Evolutionary conservation across 495 filamentous ascomycete genomes (phyloP).

Genomic region (Ramalina peruviana): DNA sequence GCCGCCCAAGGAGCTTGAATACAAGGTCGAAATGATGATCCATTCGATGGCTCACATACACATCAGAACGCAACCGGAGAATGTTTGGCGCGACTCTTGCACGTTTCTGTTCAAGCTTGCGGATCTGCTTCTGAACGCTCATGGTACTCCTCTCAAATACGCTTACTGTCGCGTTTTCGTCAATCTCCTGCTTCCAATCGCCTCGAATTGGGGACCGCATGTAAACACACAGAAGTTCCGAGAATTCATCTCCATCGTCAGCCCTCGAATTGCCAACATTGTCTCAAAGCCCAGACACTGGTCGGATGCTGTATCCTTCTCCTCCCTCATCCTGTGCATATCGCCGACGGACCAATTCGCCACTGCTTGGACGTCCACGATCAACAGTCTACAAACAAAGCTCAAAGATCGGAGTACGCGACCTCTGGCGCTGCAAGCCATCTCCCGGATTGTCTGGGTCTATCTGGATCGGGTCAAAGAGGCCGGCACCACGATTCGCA

Average conservation of each 20-base stretch:
- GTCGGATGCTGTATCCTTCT: slow-evolving; percentile 72
- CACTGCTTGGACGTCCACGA: slow-evolving; percentile 69
- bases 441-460: slow-evolving; percentile 89
- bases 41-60: slow-evolving; percentile 82
- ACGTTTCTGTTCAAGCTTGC: slow-evolving; percentile 72
- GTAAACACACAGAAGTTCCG: slow-evolving; percentile 71
- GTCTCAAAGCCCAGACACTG: slow-evolving; percentile 85
- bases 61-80: slow-evolving; percentile 51
- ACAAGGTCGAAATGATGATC: slow-evolving; percentile 68
- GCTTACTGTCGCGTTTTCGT: slow-evolving; percentile 87
- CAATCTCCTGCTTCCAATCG: slow-evolving; percentile 76
- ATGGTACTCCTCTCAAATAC: slow-evolving; percentile 78
- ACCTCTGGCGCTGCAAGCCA: slow-evolving; percentile 71
- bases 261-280: slow-evolving; percentile 63
- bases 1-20: slow-evolving; percentile 51
- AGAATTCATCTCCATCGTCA: slow-evolving; percentile 63
- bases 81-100: slow-evolving; percentile 74
- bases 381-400: slow-evolving; percentile 58
- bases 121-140: slow-evolving; percentile 66
- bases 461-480: slow-evolving; percentile 83
- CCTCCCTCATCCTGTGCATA: slow-evolving; percentile 72
- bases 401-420: slow-evolving; percentile 72
- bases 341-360: slow-evolving; percentile 73
- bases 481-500: slow-evolving; percentile 50
- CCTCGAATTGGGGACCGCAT: slow-evolving; percentile 57